Base-by-base conservation (phyloP, 2,329 filamentous ascomycete species). In the Aspergillus brunneoviolaceus region DNA sequence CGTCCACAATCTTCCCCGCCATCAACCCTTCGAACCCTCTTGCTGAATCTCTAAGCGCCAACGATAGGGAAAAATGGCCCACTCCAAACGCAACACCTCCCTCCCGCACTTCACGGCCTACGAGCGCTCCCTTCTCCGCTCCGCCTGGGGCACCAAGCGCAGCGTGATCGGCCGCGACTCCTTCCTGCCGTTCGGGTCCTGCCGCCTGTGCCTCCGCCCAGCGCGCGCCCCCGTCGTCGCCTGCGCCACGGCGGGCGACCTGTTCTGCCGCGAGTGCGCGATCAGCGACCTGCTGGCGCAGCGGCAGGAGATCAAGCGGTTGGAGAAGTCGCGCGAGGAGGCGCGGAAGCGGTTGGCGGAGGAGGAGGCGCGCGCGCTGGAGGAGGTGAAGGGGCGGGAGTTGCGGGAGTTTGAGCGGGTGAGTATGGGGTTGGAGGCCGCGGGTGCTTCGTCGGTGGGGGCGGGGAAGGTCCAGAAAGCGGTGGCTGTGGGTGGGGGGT, bases 221-320 rank as follows among this genome's bases (percentile, higher is more conserved):
- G 90, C 93, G 21, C 85, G 89, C 31, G 86, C 92, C 51, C 93
- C 95, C 0, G 92, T 97, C 25, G 92, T 97, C 39, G 87, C 91
- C 23, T 98, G 94, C 76, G 81, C 85, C 2, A 77, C 77, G 2
- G 85, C 88, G 65, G 94, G 94, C 62, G 93, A 98, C 75, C 82
- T 99, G 14, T 98, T 98, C 80, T 99, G 94, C 76, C 88, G 92
- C 67, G 95, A 98, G 79, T 99, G 94, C 79, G 93, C 92, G 9
- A 85, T 98, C 56, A 88, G 82, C 67, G 96, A 98, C 70, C 87
- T 99, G n/a, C 82, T 98, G 1, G 85, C 92, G 1, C 94, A 99
- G 76, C 89, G 91, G 67, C 90, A 93, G 78, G 95, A 98, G 72
- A 93, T 96, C 65, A 95, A 92, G 74, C 86, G 95, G 0, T 72